phyloP scores from a whole-genome alignment of 2,329 filamentous ascomycete genomes.

The Myriosclerotinia duriaeana region DNA sequence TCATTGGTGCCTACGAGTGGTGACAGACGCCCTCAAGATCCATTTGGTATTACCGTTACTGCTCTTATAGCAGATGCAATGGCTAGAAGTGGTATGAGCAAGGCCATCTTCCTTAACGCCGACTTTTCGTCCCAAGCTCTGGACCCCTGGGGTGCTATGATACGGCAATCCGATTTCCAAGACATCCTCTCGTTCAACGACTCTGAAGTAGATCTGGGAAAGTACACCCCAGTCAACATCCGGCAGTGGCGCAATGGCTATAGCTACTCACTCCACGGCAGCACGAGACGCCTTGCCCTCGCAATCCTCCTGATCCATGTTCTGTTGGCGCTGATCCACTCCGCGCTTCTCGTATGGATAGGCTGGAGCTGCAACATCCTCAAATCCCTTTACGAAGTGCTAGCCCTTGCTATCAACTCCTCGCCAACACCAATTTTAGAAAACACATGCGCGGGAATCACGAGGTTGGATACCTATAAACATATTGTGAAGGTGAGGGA shows the following conservation, averaged over 20 bases:
- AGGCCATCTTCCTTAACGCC: too few species aligned
- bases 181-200: background rate
- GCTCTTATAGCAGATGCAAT: background rate
- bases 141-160: too few species aligned
- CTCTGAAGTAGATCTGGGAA: too few species aligned
- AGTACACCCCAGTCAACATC: background rate
- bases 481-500: background rate
- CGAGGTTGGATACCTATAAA: background rate
- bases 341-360: background rate
- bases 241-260: background rate
- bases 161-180: background rate
- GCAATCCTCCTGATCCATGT: background rate
- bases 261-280: slow-evolving; percentile 1
- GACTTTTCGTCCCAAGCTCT: too few species aligned
- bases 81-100: too few species aligned
- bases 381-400: background rate
- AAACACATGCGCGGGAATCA: background rate
- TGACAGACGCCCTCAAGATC: background rate
- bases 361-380: background rate
- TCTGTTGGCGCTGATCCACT: background rate
- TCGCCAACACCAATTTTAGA: background rate
- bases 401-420: background rate
- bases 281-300: background rate
- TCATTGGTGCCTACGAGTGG: too few species aligned
- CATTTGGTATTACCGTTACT: background rate